A percentile compares a stretch with the other conserved stretches of the same genome.
Evolutionary conservation across 2,329 filamentous ascomycete genomes (phyloP).

Genomic region (Monilinia fructigena): DNA sequence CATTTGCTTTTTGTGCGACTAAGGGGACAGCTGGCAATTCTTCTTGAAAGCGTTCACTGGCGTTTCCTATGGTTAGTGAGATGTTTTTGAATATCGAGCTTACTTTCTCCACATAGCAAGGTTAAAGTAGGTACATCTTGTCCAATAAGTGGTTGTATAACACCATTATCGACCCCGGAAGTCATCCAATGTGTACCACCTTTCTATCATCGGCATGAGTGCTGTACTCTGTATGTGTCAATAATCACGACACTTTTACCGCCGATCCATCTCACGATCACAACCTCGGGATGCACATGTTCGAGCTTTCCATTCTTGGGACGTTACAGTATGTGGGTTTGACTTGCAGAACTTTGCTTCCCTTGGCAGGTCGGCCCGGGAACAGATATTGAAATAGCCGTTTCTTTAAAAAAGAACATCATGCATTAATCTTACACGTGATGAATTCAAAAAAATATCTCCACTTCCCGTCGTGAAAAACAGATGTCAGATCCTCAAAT

Average conservation of each 20-base stretch:
- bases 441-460: neutral
- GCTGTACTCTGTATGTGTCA: neutral
- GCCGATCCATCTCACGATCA: slow-evolving; percentile 12
- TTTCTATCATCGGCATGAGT: neutral
- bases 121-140: neutral
- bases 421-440: neutral
- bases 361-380: slow-evolving; percentile 11
- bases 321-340: slow-evolving; percentile 7
- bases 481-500: neutral
- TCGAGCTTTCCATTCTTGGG: neutral
- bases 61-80: slow-evolving; percentile 13
- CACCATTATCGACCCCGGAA: neutral
- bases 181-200: neutral
- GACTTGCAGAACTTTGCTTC: slow-evolving; percentile 5
- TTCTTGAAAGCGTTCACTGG: neutral
- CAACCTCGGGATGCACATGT: slow-evolving; percentile 12
- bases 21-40: neutral
- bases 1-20: neutral
- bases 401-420: neutral
- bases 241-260: neutral
- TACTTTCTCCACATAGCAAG: slow-evolving; percentile 10
- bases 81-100: neutral
- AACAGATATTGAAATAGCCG: neutral
- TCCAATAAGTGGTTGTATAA: neutral
- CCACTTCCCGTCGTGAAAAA: neutral